These are phyloP conservation scores for Monosporozyma unispora DNA, from an alignment of 805 yeast species.

Conservation along the genomic window DNA sequence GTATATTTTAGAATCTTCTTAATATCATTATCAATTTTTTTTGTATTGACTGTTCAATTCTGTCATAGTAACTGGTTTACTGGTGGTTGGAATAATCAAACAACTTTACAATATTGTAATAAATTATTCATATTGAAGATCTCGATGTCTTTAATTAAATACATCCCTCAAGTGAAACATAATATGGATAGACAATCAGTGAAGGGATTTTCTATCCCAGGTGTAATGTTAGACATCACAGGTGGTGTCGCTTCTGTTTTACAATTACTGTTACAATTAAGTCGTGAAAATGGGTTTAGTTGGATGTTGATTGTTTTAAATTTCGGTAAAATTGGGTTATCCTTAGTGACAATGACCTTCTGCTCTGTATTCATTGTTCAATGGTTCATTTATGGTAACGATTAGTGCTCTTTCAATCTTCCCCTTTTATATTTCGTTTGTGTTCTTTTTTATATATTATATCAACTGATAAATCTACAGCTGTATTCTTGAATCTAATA, in stretches of 20 bases:
- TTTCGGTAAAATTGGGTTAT: conserved; percentile 34
- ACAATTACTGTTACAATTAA: conserved; percentile 20
- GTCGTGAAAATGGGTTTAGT: conserved; percentile 16
- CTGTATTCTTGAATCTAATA: no score
- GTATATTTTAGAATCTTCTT: conserved; percentile 16
- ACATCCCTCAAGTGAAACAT: conserved; percentile 77
- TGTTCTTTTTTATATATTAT: not conserved
- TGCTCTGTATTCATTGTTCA: conserved; percentile 33
- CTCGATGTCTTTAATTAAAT: conserved; percentile 40
- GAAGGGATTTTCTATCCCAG: conserved; percentile 72
- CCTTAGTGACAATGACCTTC: conserved; percentile 33
- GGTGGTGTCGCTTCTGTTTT: conserved; percentile 31
- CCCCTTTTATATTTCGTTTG: not conserved
- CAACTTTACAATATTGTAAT: conserved; percentile 20
- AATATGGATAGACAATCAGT: conserved; percentile 73
- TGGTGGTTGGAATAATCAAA: conserved; percentile 17
- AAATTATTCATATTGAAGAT: conserved; percentile 33
- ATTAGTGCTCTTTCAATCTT: not conserved
- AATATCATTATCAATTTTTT: conserved; percentile 11
- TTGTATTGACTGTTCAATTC: conserved; percentile 12
- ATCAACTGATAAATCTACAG: not conserved
- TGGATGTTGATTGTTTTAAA: conserved; percentile 25
- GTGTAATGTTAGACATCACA: conserved; percentile 30
- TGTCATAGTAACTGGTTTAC: conserved; percentile 1
- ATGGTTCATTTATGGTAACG: conserved; percentile 22